Percentiles rank a stretch among this genome's conserved stretches.
phyloP scores from a whole-genome alignment of 1,139 yeast genomes.

The Candida mesenterica region DNA sequence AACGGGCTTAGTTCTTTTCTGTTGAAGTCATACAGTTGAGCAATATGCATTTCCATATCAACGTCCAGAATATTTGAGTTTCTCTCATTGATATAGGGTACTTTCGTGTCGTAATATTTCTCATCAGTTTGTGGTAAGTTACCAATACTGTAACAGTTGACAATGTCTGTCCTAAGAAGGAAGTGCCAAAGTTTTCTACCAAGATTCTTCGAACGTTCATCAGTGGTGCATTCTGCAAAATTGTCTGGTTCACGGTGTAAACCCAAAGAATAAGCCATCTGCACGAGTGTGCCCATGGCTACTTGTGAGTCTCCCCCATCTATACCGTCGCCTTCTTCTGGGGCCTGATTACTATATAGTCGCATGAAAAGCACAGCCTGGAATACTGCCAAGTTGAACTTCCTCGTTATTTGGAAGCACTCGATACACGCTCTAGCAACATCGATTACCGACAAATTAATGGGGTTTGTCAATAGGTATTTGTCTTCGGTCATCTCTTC shows the following conservation, averaged over 20 bases:
- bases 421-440: slow-evolving; percentile 31
- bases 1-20: slow-evolving; percentile 10
- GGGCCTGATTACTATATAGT: slow-evolving; percentile 45
- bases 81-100: slow-evolving; percentile 19
- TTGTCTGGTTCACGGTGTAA: slow-evolving; percentile 51
- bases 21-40: slow-evolving; percentile 8
- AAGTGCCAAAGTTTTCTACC: slow-evolving; percentile 57
- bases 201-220: slow-evolving; percentile 32
- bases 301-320: slow-evolving; percentile 52
- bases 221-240: slow-evolving; percentile 25
- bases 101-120: slow-evolving; percentile 13
- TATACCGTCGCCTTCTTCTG: slow-evolving; percentile 49
- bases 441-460: slow-evolving; percentile 25
- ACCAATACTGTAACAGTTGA: slow-evolving; percentile 36
- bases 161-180: slow-evolving; percentile 27
- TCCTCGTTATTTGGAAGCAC: slow-evolving; percentile 25
- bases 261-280: slow-evolving; percentile 50
- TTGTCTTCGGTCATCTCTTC: slow-evolving; percentile 16
- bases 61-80: slow-evolving; percentile 10
- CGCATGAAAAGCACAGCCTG: slow-evolving; percentile 41
- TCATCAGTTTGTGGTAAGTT: slow-evolving; percentile 25
- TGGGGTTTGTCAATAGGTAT: slow-evolving; percentile 28
- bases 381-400: slow-evolving; percentile 25
- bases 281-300: slow-evolving; percentile 43
- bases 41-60: slow-evolving; percentile 18